Evolutionary conservation across 768 basidiomycete genomes (phyloP).

Genomic region (Auricularia sp.): DNA sequence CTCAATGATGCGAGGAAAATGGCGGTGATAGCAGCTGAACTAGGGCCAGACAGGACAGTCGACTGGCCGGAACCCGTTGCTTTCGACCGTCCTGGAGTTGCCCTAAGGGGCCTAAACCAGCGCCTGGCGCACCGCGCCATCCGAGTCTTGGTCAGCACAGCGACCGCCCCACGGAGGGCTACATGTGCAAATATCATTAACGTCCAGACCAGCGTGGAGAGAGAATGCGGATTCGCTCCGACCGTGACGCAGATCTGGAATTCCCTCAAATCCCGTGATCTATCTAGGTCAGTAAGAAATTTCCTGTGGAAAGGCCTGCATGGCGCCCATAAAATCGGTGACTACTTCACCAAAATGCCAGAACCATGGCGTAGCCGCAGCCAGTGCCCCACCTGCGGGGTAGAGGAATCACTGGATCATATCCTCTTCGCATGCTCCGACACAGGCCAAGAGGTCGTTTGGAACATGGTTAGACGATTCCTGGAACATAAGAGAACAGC

Average conservation of each 20-base stretch:
- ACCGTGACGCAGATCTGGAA: background rate
- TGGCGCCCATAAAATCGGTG: constrained; percentile 13
- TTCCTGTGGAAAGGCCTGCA: constrained; percentile 13
- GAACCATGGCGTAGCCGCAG: constrained; percentile 2
- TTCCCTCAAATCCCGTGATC: background rate
- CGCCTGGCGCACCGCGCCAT: background rate
- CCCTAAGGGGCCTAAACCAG: background rate
- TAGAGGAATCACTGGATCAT: constrained; percentile 12
- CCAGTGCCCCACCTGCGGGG: constrained; percentile 9
- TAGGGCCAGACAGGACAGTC: too few species aligned
- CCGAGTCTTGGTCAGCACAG: background rate
- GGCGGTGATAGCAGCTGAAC: background rate
- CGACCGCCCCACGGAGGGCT: background rate
- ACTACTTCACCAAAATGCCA: constrained; percentile 4
- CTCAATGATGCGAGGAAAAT: background rate
- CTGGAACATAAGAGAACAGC: too few species aligned
- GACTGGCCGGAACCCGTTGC: too few species aligned
- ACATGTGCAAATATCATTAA: background rate
- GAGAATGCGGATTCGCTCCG: background rate
- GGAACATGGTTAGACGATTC: too few species aligned
- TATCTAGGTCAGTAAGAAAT: background rate
- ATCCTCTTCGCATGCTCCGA: constrained; percentile 14
- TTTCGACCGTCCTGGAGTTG: too few species aligned
- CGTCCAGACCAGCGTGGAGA: background rate
- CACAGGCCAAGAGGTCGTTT: constrained; percentile 8